phyloP scores from a whole-genome alignment of 2,329 filamentous ascomycete genomes.

The Davidsoniella virescens region DNA sequence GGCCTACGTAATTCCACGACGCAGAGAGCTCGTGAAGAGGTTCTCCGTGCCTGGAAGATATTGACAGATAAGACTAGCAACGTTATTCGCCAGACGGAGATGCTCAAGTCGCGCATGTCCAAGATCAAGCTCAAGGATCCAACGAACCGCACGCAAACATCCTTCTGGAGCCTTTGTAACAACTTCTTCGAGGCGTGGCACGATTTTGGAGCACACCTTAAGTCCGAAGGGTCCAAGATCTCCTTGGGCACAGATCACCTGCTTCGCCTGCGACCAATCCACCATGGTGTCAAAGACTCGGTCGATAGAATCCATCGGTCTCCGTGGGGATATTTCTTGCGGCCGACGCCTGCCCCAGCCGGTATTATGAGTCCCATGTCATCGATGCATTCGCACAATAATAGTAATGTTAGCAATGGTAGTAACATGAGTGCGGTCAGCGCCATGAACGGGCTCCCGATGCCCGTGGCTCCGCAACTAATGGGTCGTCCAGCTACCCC shows the following conservation, averaged over 20 bases:
- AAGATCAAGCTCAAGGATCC: conserved; percentile 76
- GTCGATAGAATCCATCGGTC: conserved; percentile 50
- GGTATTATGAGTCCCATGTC: conserved; percentile 12
- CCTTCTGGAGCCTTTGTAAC: conserved; percentile 58
- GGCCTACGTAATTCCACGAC: conserved; percentile 48
- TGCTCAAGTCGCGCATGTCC: conserved; percentile 55
- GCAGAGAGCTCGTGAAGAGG: conserved; percentile 36
- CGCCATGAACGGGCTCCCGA: neutral
- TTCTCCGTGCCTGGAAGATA: conserved; percentile 49
- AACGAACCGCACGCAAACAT: conserved; percentile 45
- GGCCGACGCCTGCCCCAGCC: conserved; percentile 16
- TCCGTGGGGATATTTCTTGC: conserved; percentile 35
- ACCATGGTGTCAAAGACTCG: conserved; percentile 69
- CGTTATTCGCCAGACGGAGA: conserved; percentile 57
- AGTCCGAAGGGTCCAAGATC: conserved; percentile 30
- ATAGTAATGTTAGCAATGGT: conserved; percentile 4
- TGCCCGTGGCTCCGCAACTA: conserved; percentile 3
- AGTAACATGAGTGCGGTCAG: neutral
- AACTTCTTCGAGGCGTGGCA: conserved; percentile 56
- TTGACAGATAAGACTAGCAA: conserved; percentile 56
- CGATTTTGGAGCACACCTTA: conserved; percentile 46
- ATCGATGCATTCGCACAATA: conserved; percentile 8
- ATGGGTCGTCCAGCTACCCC: conserved; percentile 68
- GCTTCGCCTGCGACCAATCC: conserved; percentile 59
- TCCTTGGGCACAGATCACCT: conserved; percentile 51